A percentile compares a stretch with the other conserved stretches of the same genome.
Evolutionary conservation across 768 basidiomycete genomes (phyloP).

Genomic region (Agaricus blazei): DNA sequence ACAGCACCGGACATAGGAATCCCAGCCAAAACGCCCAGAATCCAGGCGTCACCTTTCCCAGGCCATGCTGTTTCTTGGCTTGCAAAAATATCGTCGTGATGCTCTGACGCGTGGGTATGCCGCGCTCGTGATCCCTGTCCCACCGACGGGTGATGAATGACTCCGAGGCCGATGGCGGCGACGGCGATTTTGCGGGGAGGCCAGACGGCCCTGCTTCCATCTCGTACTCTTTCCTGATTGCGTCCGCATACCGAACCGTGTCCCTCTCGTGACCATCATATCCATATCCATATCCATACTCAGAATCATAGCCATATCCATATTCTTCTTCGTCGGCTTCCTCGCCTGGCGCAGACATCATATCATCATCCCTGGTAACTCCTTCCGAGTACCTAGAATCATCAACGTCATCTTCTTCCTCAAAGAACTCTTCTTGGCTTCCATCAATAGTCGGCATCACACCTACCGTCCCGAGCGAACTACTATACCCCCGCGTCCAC

Average conservation of each 20-base stretch:
- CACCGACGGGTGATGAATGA: slow-evolving; percentile 51
- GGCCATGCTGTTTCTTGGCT: slow-evolving; percentile 24
- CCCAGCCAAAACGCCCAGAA: slow-evolving; percentile 73
- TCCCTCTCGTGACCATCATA: slow-evolving; percentile 10
- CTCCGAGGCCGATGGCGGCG: slow-evolving; percentile 33
- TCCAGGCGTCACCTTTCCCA: slow-evolving; percentile 31
- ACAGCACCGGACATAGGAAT: slow-evolving; percentile 67
- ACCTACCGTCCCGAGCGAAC: slow-evolving; percentile 11
- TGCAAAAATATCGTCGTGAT: slow-evolving; percentile 24
- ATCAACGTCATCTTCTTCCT: slow-evolving; percentile 16
- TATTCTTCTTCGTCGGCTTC: slow-evolving; percentile 26
- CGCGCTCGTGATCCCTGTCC: slow-evolving; percentile 31
- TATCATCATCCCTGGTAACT: slow-evolving; percentile 13
- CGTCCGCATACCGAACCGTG: slow-evolving; percentile 5
- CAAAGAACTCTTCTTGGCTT: slow-evolving; percentile 30
- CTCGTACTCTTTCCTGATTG: background rate
- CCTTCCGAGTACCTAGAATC: slow-evolving; percentile 19
- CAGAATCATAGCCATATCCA: slow-evolving; percentile 23
- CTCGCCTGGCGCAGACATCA: slow-evolving; percentile 15
- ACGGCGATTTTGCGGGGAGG: background rate
- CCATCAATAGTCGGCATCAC: slow-evolving; percentile 36
- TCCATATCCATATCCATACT: slow-evolving; percentile 4
- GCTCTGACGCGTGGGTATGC: slow-evolving; percentile 13
- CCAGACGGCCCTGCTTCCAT: slow-evolving; percentile 5
- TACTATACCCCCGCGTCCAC: slow-evolving; percentile 14